Evolutionary conservation across 2,329 filamentous ascomycete genomes (phyloP).

Genomic region (Microascus cirrosus): DNA sequence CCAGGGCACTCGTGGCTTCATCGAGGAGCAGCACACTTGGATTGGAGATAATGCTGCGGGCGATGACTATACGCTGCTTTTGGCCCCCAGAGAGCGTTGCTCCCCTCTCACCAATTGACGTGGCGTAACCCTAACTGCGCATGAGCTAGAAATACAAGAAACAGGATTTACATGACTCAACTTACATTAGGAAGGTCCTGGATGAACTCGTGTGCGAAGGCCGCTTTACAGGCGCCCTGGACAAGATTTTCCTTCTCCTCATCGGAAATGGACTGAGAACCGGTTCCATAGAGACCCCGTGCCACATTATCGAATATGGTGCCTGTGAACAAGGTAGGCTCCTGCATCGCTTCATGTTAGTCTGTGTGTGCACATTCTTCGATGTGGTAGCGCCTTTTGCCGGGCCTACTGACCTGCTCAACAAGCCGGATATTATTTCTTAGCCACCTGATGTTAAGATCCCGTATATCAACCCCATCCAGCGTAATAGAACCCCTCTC

Average conservation of each 20-base stretch:
- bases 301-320: conserved; percentile 38
- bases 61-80: conserved; percentile 55
- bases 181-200: conserved; percentile 25
- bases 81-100: conserved; percentile 57
- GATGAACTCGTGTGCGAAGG: conserved; percentile 43
- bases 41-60: conserved; percentile 52
- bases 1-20: conserved; percentile 53
- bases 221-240: conserved; percentile 32
- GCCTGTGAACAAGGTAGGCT: conserved; percentile 41
- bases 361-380: neutral
- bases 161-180: neutral
- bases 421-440: conserved; percentile 40
- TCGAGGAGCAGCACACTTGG: conserved; percentile 55
- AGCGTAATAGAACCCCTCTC: conserved; percentile 30
- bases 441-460: conserved; percentile 38
- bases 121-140: conserved; percentile 33
- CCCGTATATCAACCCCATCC: conserved; percentile 27
- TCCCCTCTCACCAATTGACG: conserved; percentile 52
- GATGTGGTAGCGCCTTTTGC: no score
- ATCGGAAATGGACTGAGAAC: conserved; percentile 22
- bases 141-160: conserved; percentile 5
- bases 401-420: conserved; percentile 18
- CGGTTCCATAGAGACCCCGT: conserved; percentile 28
- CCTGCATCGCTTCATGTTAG: conserved; percentile 18
- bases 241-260: conserved; percentile 33